These are phyloP conservation scores for Ophiosphaerella korrae DNA, from an alignment of 2,329 filamentous ascomycete genomes.

Conservation along the genomic window DNA sequence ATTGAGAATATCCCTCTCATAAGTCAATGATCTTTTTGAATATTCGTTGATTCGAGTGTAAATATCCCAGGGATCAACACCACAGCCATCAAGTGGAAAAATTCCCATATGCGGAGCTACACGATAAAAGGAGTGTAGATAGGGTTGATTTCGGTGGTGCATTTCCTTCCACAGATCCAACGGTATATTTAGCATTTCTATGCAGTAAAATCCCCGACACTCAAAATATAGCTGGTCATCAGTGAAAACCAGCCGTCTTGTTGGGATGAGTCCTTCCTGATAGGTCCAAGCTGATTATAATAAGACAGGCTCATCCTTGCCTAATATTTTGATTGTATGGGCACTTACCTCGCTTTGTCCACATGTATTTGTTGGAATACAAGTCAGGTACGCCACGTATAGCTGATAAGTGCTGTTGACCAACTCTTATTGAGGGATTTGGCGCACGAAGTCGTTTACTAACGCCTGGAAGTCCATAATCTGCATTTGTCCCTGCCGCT, in stretches of 20 bases:
- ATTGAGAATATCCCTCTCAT: neutral
- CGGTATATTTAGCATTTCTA: constrained; percentile 8
- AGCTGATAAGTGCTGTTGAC: constrained; percentile 1
- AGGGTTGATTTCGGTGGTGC: constrained; percentile 5
- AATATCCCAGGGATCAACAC: constrained; percentile 13
- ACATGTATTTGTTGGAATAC: neutral
- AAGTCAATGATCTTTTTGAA: constrained; percentile 1
- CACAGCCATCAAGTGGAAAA: constrained; percentile 12
- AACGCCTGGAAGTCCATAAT: constrained; percentile 5
- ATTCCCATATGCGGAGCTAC: constrained; percentile 5
- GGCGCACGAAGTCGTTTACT: constrained; percentile 3
- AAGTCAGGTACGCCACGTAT: constrained; percentile 1
- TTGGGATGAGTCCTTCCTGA: neutral
- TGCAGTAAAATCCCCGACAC: constrained; percentile 5
- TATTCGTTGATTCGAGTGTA: constrained; percentile 5
- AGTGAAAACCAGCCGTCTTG: neutral
- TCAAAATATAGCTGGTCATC: constrained; percentile 1
- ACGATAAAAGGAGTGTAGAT: constrained; percentile 3
- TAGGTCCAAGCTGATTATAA: constrained; percentile 1
- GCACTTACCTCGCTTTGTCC: neutral
- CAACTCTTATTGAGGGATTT: constrained; percentile 1
- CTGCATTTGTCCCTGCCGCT: constrained; percentile 1
- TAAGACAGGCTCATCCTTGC: too few species aligned
- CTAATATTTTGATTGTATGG: too few species aligned
- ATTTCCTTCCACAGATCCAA: constrained; percentile 5